Percentiles rank a stretch among this genome's conserved stretches.
phyloP scores from a whole-genome alignment of 106 monocot species.

The Triglochin maritima region DNA sequence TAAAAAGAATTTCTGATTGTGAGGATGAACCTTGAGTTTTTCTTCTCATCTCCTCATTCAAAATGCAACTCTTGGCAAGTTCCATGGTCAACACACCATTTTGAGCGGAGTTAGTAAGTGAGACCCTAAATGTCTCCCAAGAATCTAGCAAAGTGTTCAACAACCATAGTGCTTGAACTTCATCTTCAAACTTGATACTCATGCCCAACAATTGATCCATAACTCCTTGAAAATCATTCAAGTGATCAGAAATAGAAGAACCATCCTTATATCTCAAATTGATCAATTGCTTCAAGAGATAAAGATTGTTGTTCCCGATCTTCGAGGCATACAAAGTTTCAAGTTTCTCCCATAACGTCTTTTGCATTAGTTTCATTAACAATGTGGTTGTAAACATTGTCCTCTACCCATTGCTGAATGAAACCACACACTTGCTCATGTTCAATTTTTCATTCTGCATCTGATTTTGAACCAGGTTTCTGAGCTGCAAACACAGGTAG shows the following conservation, averaged over 20 bases:
- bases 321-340: background rate
- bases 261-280: background rate
- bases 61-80: background rate
- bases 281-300: background rate
- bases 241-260: background rate
- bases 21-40: background rate
- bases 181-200: constrained; percentile 7
- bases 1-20: background rate
- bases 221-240: constrained; percentile 2
- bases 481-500: no score
- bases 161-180: background rate
- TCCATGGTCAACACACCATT: background rate
- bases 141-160: background rate
- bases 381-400: background rate
- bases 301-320: background rate
- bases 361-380: background rate
- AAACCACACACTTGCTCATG: background rate
- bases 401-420: constrained; percentile 2
- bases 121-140: background rate
- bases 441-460: background rate
- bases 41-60: constrained; percentile 10
- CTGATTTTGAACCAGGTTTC: background rate
- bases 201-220: background rate
- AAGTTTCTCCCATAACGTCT: background rate
- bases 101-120: background rate